Base-by-base conservation (phyloP, 1,139 yeast genomes). In the Pichia inconspicua region DNA sequence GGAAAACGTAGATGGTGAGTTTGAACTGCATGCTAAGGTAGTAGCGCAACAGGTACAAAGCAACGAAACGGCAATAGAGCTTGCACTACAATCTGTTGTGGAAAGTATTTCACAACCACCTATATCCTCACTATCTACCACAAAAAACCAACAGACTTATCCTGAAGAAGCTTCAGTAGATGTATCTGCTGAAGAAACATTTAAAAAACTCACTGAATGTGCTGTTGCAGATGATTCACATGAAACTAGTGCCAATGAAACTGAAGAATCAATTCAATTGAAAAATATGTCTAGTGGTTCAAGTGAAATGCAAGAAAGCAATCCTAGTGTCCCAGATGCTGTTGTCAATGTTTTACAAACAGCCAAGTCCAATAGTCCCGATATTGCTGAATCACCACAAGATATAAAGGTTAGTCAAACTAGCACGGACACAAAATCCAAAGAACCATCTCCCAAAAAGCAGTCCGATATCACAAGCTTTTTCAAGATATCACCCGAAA, bases 401-500 rank as follows among this genome's bases (percentile, higher is more conserved):
- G n/a, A 30, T 30, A 30, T 5, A 30, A 30, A 11, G 12, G n/a
- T 8, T 28, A 28, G 7, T 10, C n/a, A 10, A 11, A 30, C 34
- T 30, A 34, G n/a, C 5, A 34, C 6, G 2, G 12, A 15, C 15
- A 6, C 37, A 15, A 34, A 34, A 10, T 34, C 19, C 19, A 34
- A 34, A 30, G 34, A 30, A 11, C 47, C 45, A 19, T 12, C 42
- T 14, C 45, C 35, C 22, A n/a, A 11, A 4, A 40, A 34, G 11
- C 54, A 53, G 39, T 27, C 49, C 3, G 34, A n/a, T 10, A 43
- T 51, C 4, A 50, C 56, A 2, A 47, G 40, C 10, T 51, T 50
- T 37, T 51, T 53, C 19, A 48, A 42, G 15, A n/a, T 41, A 6
- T 48, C 54, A 1, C 52, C 55, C 3, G 15, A 25, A 32, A 42